These are phyloP conservation scores for Collybiopsis confluens DNA, from an alignment of 768 basidiomycete species.

Conservation along the genomic window DNA sequence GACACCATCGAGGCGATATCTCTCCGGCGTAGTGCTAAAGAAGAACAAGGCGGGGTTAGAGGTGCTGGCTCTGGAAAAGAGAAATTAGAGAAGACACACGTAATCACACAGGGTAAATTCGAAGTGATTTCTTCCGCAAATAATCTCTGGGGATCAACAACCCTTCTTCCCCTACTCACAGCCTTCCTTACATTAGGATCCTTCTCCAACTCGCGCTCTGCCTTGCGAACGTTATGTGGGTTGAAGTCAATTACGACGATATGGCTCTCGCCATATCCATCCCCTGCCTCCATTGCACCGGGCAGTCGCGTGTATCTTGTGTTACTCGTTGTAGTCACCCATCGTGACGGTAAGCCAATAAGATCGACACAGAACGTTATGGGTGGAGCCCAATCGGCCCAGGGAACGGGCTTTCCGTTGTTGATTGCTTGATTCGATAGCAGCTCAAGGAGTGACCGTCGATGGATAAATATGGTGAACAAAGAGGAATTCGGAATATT, in stretches of 20 bases:
- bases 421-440: not conserved
- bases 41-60: not conserved
- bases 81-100: not conserved
- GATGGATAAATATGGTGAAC: constrained; percentile 35
- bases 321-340: constrained; percentile 35
- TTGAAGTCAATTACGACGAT: constrained; percentile 9
- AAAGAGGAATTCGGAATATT: not conserved
- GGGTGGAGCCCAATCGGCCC: constrained; percentile 28
- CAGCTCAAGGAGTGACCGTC: constrained; percentile 12
- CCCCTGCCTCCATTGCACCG: not conserved
- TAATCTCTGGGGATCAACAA: not conserved
- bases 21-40: not conserved
- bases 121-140: constrained; percentile 6
- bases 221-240: constrained; percentile 2
- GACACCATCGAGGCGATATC: not conserved
- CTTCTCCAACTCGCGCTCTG: constrained; percentile 1
- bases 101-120: constrained; percentile 1
- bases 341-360: constrained; percentile 23
- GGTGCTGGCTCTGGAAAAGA: not conserved
- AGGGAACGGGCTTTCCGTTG: constrained; percentile 15
- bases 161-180: not conserved
- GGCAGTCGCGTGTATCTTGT: constrained; percentile 24
- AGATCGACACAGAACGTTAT: constrained; percentile 23
- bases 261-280: not conserved
- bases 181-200: not conserved